Conservation (phyloP, 2,329 filamentous ascomycete genomes). For the Xylariaceae sp. region DNA sequence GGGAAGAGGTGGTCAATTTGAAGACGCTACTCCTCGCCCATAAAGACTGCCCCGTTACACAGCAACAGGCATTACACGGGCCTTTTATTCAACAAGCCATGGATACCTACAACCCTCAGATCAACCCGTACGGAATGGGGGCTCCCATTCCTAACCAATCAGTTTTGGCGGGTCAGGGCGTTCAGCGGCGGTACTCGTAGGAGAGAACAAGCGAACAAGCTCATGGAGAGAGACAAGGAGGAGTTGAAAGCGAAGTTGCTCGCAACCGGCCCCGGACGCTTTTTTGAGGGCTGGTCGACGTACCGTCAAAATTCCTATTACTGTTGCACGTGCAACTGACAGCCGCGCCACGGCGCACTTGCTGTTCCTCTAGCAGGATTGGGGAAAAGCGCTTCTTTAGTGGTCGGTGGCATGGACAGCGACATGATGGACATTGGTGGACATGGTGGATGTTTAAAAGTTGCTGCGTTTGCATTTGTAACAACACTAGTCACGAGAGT, state of each 20-base stretch:
- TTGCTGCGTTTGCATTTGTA: slow-evolving; percentile 32
- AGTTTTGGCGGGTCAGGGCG: slow-evolving; percentile 51
- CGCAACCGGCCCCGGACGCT: too few species aligned
- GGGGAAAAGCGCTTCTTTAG: too few species aligned
- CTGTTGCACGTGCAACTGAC: too few species aligned
- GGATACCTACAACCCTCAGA: slow-evolving; percentile 49
- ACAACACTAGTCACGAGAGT: slow-evolving; percentile 33
- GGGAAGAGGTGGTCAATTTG: slow-evolving; percentile 90
- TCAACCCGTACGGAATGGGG: slow-evolving; percentile 56
- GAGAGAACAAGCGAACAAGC: slow-evolving; percentile 10
- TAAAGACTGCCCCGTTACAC: slow-evolving; percentile 91
- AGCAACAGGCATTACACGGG: slow-evolving; percentile 69
- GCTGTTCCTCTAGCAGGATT: too few species aligned
- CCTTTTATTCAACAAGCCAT: slow-evolving; percentile 52
- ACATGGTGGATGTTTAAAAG: too few species aligned
- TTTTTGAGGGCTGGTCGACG: too few species aligned
- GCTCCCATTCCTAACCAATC: slow-evolving; percentile 46
- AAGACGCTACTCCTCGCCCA: slow-evolving; percentile 90
- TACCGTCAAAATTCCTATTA: too few species aligned
- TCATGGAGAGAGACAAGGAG: too few species aligned
- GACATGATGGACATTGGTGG: too few species aligned
- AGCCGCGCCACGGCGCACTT: too few species aligned
- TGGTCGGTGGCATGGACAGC: too few species aligned
- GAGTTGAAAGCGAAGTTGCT: too few species aligned
- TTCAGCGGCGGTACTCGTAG: slow-evolving; percentile 55